Base-by-base conservation (phyloP, 164 flowering plant genomes). In the Nymphaea colorata region DNA sequence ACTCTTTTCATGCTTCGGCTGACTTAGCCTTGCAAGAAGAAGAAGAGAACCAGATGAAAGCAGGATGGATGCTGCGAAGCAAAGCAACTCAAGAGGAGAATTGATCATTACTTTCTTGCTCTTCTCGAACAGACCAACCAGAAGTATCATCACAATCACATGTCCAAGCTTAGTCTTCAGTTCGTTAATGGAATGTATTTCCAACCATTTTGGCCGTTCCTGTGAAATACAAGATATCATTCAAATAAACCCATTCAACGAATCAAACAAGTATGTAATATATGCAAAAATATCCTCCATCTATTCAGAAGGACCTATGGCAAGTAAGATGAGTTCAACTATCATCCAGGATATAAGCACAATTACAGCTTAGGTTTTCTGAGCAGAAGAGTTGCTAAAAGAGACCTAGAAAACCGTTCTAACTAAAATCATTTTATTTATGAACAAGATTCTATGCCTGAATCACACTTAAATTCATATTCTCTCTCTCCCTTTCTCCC, bases 111-210 rank as follows among this genome's bases (percentile, higher is more conserved):
- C 96, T 68, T 72, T 89, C 80, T 84, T 91, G 70, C 87, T 85
- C 78, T 86, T 91, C 53, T 91, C 97, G 60, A 89, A 82, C 71
- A 86, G 62, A 25, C 93, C 93, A 53, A 91, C 81, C 4, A 91
- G 85, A 70, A 91, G 92, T 65, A 89, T 84, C 90, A 85, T 91
- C 79, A 91, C 97, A 66, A 91, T 91, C 7, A 91, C 96, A 72
- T 91, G 97, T 12, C 97, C 97, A 41, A 91, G 79, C 76, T 89
- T 91, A 4, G 93, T 89, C 76, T 91, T 89, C 72, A 91, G 83
- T 77, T 87, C 93, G 44, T 84, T 86, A 8, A 91, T 82, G 0
- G 93, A 74, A 65, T 80, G 82, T 64, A 91, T 82, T 67, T 89
- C 85, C 42, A 91, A 65, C 97, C 97, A 91, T 70, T 79, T 75